Base-by-base conservation (phyloP, 331 rosid species). In the Arachis monticola region DNA sequence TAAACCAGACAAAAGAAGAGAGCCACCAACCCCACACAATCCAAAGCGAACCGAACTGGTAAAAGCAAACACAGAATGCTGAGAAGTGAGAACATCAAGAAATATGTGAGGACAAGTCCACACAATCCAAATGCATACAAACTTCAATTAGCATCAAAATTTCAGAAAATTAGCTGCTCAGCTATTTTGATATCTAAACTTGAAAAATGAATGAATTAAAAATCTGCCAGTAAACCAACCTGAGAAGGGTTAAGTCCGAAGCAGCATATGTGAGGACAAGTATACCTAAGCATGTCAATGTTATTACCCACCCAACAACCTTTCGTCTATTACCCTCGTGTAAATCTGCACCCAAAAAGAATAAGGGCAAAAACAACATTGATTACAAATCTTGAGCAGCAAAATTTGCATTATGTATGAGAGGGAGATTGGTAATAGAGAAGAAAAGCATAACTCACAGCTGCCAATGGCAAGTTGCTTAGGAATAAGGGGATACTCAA, bases 191-290 rank as follows among this genome's bases (percentile, higher is more conserved):
- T 35, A 2, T 35, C 40, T 35, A 3, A 35, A 35, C 70, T 50
- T 67, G 60, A 64, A 70, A 80, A 56, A 27, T n/a, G n/a, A n/a
- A n/a, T 7, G 69, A 60, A 35, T 35, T 35, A 35, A 35, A 55
- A 70, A 70, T 52, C 13, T 72, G 42, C 76, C 22, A 58, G 63
- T 57, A 72, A 69, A 73, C 87, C 61, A 72, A 94, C 99, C 97
- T 85, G 41, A 77, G 83, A 68, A 87, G 83, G 64, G 77, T 76
- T 65, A 85, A 74, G 78, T 80, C 79, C 59, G 97, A 85, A 80
- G 99, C 96, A 46, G 97, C 87, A 73, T 68, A 94, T 22, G 97
- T 81, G 70, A 94, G 93, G 65, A 94, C 84, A 60, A 92, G 64
- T 3, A 84, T 87, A 67, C 97, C 99, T n/a, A 90, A 72, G 74